These are phyloP conservation scores for Pyrus hybrid DNA, from an alignment of 331 rosid genomes.

Conservation along the genomic window DNA sequence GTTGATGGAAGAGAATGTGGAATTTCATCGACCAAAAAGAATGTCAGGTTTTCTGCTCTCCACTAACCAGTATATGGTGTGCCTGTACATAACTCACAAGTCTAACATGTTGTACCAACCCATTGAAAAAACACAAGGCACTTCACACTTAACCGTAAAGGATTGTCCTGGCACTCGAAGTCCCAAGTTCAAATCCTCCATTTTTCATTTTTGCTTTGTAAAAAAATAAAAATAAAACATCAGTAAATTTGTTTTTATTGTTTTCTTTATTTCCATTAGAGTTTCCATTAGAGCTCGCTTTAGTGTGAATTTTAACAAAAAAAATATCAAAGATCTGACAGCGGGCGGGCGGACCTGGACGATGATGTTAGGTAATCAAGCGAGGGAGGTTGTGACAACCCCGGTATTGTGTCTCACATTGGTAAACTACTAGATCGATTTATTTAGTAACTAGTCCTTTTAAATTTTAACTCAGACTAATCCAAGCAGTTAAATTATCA, in stretches of 20 bases:
- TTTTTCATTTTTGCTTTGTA: no score
- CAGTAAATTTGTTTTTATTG: neutral
- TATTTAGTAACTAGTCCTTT: no score
- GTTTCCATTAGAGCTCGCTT: neutral
- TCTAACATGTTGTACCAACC: neutral
- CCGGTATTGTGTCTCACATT: no score
- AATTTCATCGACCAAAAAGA: conserved; percentile 32
- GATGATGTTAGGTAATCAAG: no score
- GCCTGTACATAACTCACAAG: neutral
- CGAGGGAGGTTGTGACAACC: no score
- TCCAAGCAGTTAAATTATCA: neutral
- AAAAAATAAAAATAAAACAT: no score
- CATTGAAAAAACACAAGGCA: neutral
- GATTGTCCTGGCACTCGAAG: neutral
- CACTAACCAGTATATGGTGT: conserved; percentile 14
- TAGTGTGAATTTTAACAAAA: neutral
- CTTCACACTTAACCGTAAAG: neutral
- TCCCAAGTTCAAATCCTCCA: neutral
- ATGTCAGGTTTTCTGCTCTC: conserved; percentile 24
- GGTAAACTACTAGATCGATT: no score
- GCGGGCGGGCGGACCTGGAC: neutral
- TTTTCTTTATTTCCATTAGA: no score
- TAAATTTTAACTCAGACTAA: no score
- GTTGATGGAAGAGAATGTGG: conserved; percentile 18
- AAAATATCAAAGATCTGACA: neutral